These are phyloP conservation scores for Gloeopeniophorella convolvens DNA, from an alignment of 768 basidiomycete species.

Conservation along the genomic window DNA sequence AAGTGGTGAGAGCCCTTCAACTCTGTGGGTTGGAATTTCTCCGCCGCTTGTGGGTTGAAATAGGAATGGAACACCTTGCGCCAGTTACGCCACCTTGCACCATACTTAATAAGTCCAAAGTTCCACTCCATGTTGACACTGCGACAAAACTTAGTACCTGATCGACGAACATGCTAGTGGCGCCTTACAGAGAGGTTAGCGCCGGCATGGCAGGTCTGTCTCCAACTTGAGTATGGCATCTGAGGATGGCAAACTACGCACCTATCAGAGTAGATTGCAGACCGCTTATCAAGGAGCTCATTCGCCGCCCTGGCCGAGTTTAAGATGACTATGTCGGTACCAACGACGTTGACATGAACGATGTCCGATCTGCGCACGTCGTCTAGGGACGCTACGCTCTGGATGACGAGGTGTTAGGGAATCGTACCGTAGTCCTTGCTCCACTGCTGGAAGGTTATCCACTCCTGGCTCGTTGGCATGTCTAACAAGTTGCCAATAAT, in stretches of 20 bases:
- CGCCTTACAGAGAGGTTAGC: conserved; percentile 5
- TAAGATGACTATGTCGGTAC: conserved; percentile 3
- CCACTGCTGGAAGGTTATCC: not conserved
- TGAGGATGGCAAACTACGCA: not conserved
- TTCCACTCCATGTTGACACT: conserved; percentile 40
- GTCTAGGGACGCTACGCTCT: not conserved
- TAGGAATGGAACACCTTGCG: conserved; percentile 37
- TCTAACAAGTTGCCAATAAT: not conserved
- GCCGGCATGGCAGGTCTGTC: conserved; percentile 1
- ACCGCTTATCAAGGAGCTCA: conserved; percentile 1
- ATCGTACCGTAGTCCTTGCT: not conserved
- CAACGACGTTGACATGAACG: not conserved
- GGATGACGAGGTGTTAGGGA: not conserved
- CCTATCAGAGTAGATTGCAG: conserved; percentile 10
- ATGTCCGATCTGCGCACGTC: not conserved
- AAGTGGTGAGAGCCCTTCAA: conserved; percentile 24
- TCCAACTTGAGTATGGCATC: not conserved
- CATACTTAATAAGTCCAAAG: conserved; percentile 37
- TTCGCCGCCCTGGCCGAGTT: conserved; percentile 6
- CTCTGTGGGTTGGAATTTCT: conserved; percentile 3
- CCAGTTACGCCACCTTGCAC: conserved; percentile 34
- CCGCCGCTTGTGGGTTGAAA: conserved; percentile 32
- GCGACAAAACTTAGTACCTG: not conserved
- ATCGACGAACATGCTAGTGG: not conserved
- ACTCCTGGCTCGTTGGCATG: not conserved